Conservation (phyloP, 768 basidiomycete species). For the Symmetrospora coprosmae region DNA sequence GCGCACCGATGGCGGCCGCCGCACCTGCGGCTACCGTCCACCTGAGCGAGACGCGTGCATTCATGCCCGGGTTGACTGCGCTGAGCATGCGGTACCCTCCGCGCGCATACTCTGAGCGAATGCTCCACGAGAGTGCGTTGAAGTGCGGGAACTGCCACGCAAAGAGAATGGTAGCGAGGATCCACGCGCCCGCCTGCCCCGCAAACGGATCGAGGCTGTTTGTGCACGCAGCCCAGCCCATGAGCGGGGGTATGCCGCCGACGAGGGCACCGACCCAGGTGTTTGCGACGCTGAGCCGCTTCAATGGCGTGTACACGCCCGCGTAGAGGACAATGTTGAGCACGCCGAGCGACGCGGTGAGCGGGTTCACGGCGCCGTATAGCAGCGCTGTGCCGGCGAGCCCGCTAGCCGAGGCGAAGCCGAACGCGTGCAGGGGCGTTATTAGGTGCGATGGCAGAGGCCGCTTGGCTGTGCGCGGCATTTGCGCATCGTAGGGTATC, state of each 20-base stretch:
- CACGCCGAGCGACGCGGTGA: slow-evolving; percentile 67
- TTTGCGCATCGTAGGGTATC: slow-evolving; percentile 90
- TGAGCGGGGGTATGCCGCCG: slow-evolving; percentile 80
- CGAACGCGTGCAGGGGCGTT: slow-evolving; percentile 64
- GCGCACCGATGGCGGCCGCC: slow-evolving; percentile 63
- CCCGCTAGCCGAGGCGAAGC: slow-evolving; percentile 64
- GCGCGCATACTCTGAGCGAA: slow-evolving; percentile 76
- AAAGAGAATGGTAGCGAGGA: slow-evolving; percentile 70
- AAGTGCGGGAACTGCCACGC: slow-evolving; percentile 99
- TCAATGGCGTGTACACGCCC: slow-evolving; percentile 80
- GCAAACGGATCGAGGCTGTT: slow-evolving; percentile 70
- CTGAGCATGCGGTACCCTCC: slow-evolving; percentile 89
- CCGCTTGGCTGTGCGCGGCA: slow-evolving; percentile 72
- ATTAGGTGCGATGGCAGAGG: slow-evolving; percentile 77
- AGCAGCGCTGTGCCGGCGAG: slow-evolving; percentile 62
- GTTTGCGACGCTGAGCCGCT: slow-evolving; percentile 63
- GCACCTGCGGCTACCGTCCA: slow-evolving; percentile 64
- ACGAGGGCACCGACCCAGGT: slow-evolving; percentile 93
- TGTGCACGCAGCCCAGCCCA: slow-evolving; percentile 97
- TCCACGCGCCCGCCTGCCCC: slow-evolving; percentile 43
- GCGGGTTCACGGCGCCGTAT: slow-evolving; percentile 67
- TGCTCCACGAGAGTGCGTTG: slow-evolving; percentile 74
- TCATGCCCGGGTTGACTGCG: slow-evolving; percentile 59
- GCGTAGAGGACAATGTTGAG: slow-evolving; percentile 81
- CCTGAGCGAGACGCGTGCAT: slow-evolving; percentile 69